Evolutionary conservation across 345 rosid genomes (phyloP).

Genomic region (Rhodamnia argentea): DNA sequence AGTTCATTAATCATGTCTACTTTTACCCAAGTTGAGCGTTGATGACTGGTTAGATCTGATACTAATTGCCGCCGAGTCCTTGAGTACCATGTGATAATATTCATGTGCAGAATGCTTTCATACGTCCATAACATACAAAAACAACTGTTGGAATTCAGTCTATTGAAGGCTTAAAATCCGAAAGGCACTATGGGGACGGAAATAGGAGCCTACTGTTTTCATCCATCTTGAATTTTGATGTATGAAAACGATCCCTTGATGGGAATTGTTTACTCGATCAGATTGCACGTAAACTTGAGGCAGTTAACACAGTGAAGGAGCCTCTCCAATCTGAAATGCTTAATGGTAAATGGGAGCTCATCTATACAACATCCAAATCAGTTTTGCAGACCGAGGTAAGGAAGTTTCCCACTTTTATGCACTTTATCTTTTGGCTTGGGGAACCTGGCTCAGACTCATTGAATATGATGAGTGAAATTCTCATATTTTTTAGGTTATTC

Average conservation of each 20-base stretch:
- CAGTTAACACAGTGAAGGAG: constrained; percentile 56
- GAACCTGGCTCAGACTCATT: neutral
- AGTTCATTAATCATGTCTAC: neutral
- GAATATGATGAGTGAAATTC: neutral
- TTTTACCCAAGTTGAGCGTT: neutral
- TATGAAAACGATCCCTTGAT: neutral
- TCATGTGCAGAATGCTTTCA: neutral
- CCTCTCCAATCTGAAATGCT: constrained; percentile 64
- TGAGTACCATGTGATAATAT: neutral
- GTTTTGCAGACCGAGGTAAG: constrained; percentile 68
- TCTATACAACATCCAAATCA: constrained; percentile 77
- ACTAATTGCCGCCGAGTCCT: neutral
- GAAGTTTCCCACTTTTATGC: neutral
- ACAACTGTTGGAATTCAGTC: neutral
- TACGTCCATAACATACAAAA: neutral
- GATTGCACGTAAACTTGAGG: constrained; percentile 77
- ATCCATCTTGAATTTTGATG: neutral
- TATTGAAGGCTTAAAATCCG: neutral
- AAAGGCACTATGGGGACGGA: neutral
- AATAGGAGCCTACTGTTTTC: neutral
- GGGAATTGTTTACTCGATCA: constrained; percentile 6
- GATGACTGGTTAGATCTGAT: neutral
- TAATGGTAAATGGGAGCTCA: constrained; percentile 92
- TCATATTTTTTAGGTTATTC: neutral
- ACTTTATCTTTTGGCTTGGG: neutral